Conservation (phyloP, 805 yeast genomes). For the Barnettozyma siamensis region DNA sequence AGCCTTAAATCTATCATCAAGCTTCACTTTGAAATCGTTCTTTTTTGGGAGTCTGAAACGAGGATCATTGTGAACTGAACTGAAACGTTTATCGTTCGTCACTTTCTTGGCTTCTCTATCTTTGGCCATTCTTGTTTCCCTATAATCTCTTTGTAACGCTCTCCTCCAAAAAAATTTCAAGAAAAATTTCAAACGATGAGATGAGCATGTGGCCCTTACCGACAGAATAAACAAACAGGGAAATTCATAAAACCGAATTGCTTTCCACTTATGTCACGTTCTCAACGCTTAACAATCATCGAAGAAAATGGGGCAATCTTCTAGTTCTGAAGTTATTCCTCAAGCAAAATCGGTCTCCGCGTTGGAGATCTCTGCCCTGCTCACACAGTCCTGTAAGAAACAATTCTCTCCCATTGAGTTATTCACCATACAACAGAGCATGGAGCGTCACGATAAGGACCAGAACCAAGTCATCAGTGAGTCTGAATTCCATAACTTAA, state of each 20-base stretch:
- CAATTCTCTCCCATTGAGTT: conserved; percentile 31
- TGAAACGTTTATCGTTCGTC: conserved; percentile 69
- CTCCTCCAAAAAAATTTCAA: not conserved
- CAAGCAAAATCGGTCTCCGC: conserved; percentile 10
- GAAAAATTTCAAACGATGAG: conserved; percentile 1
- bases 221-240: not conserved
- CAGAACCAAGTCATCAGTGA: conserved; percentile 23
- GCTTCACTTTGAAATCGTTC: conserved; percentile 64
- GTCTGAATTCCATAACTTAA: conserved; percentile 25
- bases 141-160: too few relatives aligned
- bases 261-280: too few relatives aligned
- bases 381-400: conserved; percentile 28
- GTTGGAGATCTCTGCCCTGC: conserved; percentile 23
- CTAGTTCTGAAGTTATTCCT: conserved; percentile 11
- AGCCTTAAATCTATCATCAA: conserved; percentile 82
- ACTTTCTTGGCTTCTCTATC: conserved; percentile 16
- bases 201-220: conserved; percentile 9
- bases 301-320: conserved; percentile 24
- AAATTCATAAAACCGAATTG: too few relatives aligned
- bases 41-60: conserved; percentile 72
- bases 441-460: conserved; percentile 19
- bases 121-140: conserved; percentile 7
- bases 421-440: conserved; percentile 23
- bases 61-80: conserved; percentile 79
- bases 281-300: too few relatives aligned